Evolutionary conservation across 306 rosid species (phyloP), one percentile per base, ranked within the genome.

Genomic region (Nissolia schottii): DNA sequence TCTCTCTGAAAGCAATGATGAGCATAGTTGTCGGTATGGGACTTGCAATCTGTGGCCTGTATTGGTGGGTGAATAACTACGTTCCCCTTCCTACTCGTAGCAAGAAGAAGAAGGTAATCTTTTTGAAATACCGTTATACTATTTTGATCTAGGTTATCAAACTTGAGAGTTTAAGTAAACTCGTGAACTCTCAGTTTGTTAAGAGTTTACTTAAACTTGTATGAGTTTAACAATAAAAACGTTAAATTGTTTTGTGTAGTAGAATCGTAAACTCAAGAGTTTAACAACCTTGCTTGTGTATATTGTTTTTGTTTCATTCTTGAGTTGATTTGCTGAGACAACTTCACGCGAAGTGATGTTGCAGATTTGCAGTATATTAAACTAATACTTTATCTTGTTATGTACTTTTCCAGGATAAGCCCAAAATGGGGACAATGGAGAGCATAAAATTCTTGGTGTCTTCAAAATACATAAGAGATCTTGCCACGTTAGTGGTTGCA

Each of bases 401-500:
- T 67, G 7, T 40, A 34, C 45, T 56, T 23, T 66, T 83, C 27
- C 90, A 95, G 99, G 96, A 88, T 27, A 95, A 88, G 89, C 96
- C 92, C 24, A 89, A 83, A 68, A 92, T 95, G 99, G 96, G 97
- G 54, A 95, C 99, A 58, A 87, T 92, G 87, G 99, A 95, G 93
- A 95, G 99, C 88, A 82, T 95, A 85, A 95, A 95, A 72, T 95
- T 95, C 90, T 89, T 95, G 87, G 96, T 92, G 63, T 95, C 99
- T 77, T 95, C 99, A 35, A 85, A 58, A 79, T 95, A 95, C 80
- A 81, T 95, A 35, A 88, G 99, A 78, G 97, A 95, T 88, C 96
- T 95, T 53, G 99, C 99, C 46, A 95, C 97, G 74, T 80, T 95
- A 77, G 99, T 95, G 80, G 99, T 95, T 80, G 99, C 99, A 12